A percentile compares a stretch with the other conserved stretches of the same genome.
Conservation (phyloP, 495 filamentous ascomycete species). For the Trichoderma asperelloides region DNA sequence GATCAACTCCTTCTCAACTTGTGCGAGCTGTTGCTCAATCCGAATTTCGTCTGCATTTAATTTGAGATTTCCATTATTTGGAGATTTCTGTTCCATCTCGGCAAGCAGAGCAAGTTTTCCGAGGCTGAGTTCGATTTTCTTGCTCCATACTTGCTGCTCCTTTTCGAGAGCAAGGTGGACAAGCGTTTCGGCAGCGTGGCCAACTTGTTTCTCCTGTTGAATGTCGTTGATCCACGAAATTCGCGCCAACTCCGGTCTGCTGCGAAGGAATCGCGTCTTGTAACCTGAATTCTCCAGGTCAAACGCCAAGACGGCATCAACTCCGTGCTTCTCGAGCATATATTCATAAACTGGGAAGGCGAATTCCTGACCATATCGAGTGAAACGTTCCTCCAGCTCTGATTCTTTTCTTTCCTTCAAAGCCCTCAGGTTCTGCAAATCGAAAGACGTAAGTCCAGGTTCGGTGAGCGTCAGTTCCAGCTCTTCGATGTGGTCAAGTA, state of each 20-base stretch:
- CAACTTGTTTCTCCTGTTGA: conserved; percentile 58
- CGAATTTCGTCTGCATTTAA: conserved; percentile 17
- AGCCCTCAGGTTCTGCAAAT: conserved; percentile 20
- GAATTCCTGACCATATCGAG: conserved; percentile 64
- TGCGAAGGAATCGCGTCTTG: conserved; percentile 67
- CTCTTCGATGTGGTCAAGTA: conserved; percentile 30
- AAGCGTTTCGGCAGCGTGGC: conserved; percentile 58
- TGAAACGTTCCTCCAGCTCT: conserved; percentile 52
- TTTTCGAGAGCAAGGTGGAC: conserved; percentile 51
- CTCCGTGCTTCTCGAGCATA: conserved; percentile 54
- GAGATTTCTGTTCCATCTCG: conserved; percentile 30
- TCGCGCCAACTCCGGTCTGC: conserved; percentile 56
- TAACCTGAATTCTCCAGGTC: conserved; percentile 50
- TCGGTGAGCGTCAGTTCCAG: conserved; percentile 20
- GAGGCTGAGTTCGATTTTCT: conserved; percentile 83
- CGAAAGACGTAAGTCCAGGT: conserved; percentile 15
- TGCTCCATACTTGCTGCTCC: conserved; percentile 74
- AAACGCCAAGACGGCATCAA: conserved; percentile 60
- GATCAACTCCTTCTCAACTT: conserved; percentile 52
- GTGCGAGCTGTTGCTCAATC: conserved; percentile 27
- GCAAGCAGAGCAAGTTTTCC: conserved; percentile 73
- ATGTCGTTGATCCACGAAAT: conserved; percentile 95
- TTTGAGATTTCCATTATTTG: conserved; percentile 25
- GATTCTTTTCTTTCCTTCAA: conserved; percentile 27
- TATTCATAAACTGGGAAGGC: conserved; percentile 72